Evolutionary conservation across 371 early-diverging fungal genomes (phyloP), one percentile per base, ranked within the genome.

Genomic region (Synchytrium microbalum): DNA sequence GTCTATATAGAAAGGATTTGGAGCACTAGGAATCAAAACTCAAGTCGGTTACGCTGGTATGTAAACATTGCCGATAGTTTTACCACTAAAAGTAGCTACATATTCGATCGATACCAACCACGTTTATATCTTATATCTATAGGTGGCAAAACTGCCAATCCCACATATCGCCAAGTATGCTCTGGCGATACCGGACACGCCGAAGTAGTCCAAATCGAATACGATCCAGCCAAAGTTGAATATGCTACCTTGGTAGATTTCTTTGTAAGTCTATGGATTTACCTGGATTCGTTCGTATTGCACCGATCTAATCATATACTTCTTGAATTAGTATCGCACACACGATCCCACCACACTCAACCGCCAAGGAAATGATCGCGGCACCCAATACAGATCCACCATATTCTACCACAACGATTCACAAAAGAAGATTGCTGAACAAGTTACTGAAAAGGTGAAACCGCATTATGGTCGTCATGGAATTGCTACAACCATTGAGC

Each of bases 341-440:
- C 96, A 95, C 69, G 88, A 88, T 62, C 88, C 88, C 0, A 86
- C 87, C 8, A 80, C 80, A 13, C 65, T 73, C 27, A 79, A 84
- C 70, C 74, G 81, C 0, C 86, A 87, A 64, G 86, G 75, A 67
- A 65, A 52, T 58, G 92, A 92, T 69, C 60, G 72, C 13, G 92
- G 92, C 26, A 82, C 88, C 3, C 94, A 95, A 75, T 95, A 96
- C 74, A 83, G 96, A 13, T 88, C 88, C 0, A 91, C 83, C 27
- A 92, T 96, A 62, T 91, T 89, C 71, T 90, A 86, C 69, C 89
- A 92, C 69, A 70, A 67, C 32, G 77, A 73, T 3, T 83, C 82
- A 69, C 95, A 96, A 74, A 80, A 83, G 68, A 59, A 70, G 55
- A 75, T 81, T 26, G 96, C 95, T n/a, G 82, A 88, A 66, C 70